Evolutionary conservation across 139 green algal genomes (phyloP).

Genomic region (Chlamydomonas schloesseri): DNA sequence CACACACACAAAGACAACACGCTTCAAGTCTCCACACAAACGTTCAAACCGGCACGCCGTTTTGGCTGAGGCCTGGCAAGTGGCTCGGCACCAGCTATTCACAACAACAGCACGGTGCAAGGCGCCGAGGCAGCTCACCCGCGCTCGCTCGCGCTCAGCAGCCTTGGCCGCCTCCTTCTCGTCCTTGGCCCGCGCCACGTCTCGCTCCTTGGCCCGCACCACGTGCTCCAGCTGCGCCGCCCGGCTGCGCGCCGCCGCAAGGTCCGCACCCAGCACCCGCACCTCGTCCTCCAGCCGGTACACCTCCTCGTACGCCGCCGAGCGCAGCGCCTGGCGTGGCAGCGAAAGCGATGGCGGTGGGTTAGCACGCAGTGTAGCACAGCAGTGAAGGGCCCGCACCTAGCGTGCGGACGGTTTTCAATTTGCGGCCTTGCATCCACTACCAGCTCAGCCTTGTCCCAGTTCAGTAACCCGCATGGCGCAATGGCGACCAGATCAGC

Average conservation of each 20-base stretch:
- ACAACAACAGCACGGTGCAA: not conserved
- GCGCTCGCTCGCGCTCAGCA: conserved; percentile 45
- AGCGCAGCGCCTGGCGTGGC: conserved; percentile 28
- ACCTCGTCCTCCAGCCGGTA: conserved; percentile 50
- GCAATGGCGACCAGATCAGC: no score
- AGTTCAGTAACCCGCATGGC: no score
- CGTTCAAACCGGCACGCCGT: no score
- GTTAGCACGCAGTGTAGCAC: no score
- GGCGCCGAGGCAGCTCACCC: conserved; percentile 31
- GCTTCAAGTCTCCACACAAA: no score
- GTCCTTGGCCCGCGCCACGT: conserved; percentile 38
- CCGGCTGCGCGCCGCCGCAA: not conserved
- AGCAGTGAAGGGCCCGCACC: no score
- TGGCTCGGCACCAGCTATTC: no score
- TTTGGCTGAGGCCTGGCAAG: no score
- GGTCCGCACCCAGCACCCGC: conserved; percentile 10
- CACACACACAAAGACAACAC: not conserved
- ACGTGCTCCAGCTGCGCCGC: conserved; percentile 47
- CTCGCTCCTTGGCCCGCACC: conserved; percentile 43
- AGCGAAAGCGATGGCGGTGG: not conserved
- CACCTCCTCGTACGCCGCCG: conserved; percentile 39
- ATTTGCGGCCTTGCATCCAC: no score
- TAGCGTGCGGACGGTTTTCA: no score
- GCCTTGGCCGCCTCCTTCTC: conserved; percentile 50
- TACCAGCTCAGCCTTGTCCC: no score